Percentiles rank a stretch among this genome's conserved stretches.
These are phyloP conservation scores for Alternaria infectoria DNA, from an alignment of 2,329 filamentous ascomycete genomes.

Conservation along the genomic window DNA sequence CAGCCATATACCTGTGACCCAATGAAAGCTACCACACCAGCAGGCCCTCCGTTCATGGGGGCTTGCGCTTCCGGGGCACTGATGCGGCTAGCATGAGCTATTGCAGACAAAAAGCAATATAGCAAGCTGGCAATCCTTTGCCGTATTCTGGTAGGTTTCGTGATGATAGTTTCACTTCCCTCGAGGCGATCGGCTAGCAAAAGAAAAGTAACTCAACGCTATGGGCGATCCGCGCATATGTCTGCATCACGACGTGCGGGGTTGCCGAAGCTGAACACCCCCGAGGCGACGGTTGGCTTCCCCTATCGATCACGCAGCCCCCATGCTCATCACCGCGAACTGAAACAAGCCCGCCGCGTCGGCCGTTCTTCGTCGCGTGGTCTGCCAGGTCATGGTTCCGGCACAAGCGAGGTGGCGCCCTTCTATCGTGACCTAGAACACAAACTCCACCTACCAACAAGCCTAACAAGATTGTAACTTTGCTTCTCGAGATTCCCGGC, in stretches of 20 bases:
- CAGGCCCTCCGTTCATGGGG: conserved; percentile 4
- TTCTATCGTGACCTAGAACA: conserved; percentile 7
- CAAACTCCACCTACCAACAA: neutral
- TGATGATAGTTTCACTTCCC: neutral
- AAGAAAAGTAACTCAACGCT: neutral
- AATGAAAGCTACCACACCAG: conserved; percentile 4
- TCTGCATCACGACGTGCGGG: conserved; percentile 2
- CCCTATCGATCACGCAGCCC: conserved; percentile 7
- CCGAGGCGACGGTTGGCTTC: neutral
- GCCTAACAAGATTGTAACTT: neutral
- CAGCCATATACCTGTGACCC: neutral
- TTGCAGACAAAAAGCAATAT: neutral
- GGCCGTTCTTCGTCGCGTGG: conserved; percentile 4
- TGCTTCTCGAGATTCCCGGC: neutral
- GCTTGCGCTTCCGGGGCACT: neutral
- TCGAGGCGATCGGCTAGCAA: neutral
- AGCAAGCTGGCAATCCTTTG: neutral
- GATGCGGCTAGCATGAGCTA: neutral
- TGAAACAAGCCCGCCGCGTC: conserved; percentile 14
- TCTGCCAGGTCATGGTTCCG: conserved; percentile 3
- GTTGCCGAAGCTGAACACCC: conserved; percentile 2
- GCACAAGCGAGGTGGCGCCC: conserved; percentile 9
- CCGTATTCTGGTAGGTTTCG: neutral
- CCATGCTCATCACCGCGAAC: conserved; percentile 2
- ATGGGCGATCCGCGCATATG: neutral